Evolutionary conservation across 257 asterid genomes (phyloP).

Genomic region (Penstemon davidsonii): DNA sequence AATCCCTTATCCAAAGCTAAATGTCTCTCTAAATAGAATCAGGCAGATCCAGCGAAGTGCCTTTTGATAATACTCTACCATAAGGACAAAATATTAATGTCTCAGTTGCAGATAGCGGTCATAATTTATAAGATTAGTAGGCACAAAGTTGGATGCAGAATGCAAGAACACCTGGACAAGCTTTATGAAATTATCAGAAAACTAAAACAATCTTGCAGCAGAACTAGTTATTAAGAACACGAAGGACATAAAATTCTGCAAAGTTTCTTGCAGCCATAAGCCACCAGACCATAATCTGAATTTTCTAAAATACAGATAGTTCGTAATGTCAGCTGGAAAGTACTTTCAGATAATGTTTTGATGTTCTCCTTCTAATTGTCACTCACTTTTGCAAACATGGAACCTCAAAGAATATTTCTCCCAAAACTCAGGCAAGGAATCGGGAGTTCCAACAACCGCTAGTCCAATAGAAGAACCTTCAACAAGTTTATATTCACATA

Average conservation of each 20-base stretch:
- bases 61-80: conserved; percentile 25
- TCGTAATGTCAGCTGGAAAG: not conserved
- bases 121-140: not conserved
- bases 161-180: not conserved
- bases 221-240: not conserved
- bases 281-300: too few species aligned
- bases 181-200: not conserved
- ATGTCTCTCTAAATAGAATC: conserved; percentile 23
- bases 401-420: conserved; percentile 13
- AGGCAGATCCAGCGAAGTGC: conserved; percentile 26
- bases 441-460: not conserved
- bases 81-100: not conserved
- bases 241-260: not conserved
- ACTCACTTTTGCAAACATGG: not conserved
- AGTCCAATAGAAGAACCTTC: conserved; percentile 3
- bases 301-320: too few species aligned
- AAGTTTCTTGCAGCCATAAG: too few species aligned
- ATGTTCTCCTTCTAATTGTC: not conserved
- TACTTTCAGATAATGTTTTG: not conserved
- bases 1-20: conserved; percentile 16
- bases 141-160: not conserved
- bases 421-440: conserved; percentile 1
- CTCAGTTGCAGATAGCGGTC: not conserved
- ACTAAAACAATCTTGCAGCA: not conserved
- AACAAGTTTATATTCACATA: conserved; percentile 15